Conservation (phyloP, 129 eudicot species). For the Saussurea involucrata region DNA sequence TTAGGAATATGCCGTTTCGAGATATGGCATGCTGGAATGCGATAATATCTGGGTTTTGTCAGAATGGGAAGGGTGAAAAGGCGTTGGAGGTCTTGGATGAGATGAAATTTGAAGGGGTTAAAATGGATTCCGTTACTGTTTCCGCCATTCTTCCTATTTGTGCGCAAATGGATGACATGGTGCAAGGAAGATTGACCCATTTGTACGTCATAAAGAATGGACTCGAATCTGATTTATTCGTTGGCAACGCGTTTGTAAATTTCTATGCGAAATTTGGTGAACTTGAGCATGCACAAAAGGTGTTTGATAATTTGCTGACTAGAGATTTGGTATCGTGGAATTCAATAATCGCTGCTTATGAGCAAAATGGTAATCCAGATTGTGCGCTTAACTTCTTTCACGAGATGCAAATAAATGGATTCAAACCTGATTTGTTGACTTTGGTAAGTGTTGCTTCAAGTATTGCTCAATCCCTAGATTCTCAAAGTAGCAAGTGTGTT, state of each 20-base stretch:
- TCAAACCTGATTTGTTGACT: conserved; percentile 63
- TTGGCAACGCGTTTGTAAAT: conserved; percentile 74
- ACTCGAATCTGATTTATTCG: conserved; percentile 60
- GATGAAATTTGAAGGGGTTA: conserved; percentile 60
- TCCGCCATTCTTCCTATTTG: conserved; percentile 69
- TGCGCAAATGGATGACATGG: conserved; percentile 52
- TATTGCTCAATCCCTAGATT: conserved; percentile 58
- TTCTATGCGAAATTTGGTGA: conserved; percentile 78
- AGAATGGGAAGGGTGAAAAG: conserved; percentile 53
- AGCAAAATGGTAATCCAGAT: conserved; percentile 57
- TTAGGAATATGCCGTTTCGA: conserved; percentile 61
- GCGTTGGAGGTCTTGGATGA: conserved; percentile 59
- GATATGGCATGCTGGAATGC: conserved; percentile 94
- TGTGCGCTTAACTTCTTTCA: conserved; percentile 40
- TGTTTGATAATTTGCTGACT: conserved; percentile 53
- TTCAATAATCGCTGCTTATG: conserved; percentile 84
- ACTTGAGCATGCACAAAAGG: conserved; percentile 41
- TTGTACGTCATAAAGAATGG: conserved; percentile 69
- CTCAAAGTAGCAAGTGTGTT: conserved; percentile 38
- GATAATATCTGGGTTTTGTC: conserved; percentile 77
- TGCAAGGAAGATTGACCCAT: conserved; percentile 53
- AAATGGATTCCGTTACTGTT: conserved; percentile 67
- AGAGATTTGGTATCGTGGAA: conserved; percentile 90
- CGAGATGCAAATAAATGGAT: conserved; percentile 41
- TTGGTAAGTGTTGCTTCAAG: conserved; percentile 75